Percentiles rank a stretch among this genome's conserved stretches.
These are phyloP conservation scores for Petunia secreta DNA, from an alignment of 257 asterid genomes.

Conservation along the genomic window DNA sequence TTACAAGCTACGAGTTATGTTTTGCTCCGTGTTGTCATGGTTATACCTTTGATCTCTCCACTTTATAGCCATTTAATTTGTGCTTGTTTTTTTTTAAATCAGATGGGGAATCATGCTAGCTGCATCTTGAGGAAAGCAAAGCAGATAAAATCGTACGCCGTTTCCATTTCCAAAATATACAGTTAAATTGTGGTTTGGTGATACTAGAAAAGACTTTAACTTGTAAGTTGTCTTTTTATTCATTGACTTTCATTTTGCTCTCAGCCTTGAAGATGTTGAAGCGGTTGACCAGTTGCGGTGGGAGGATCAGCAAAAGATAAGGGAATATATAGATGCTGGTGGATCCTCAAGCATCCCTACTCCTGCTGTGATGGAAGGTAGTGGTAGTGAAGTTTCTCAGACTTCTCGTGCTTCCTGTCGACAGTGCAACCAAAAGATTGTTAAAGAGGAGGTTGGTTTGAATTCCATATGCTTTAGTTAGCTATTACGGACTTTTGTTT, in stretches of 20 bases:
- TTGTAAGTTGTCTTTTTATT: neutral
- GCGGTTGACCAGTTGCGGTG: constrained; percentile 87
- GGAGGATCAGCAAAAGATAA: constrained; percentile 91
- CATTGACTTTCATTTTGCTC: constrained; percentile 25
- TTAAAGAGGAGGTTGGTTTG: constrained; percentile 74
- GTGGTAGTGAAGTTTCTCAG: constrained; percentile 63
- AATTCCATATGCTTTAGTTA: neutral
- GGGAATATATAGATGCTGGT: constrained; percentile 60
- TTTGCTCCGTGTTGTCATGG: neutral
- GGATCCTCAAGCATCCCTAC: constrained; percentile 42
- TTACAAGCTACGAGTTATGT: neutral
- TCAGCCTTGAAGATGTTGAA: constrained; percentile 85
- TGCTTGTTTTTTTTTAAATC: constrained; percentile 43
- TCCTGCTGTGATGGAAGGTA: constrained; percentile 44
- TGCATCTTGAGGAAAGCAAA: constrained; percentile 76
- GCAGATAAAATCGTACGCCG: constrained; percentile 76
- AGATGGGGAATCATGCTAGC: constrained; percentile 95
- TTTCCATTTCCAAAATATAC: constrained; percentile 17
- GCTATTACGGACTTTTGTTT: neutral
- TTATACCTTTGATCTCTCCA: neutral
- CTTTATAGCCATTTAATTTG: constrained; percentile 4
- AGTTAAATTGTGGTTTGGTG: constrained; percentile 5
- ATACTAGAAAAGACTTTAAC: neutral
- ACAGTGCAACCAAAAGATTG: constrained; percentile 67
- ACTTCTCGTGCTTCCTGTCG: constrained; percentile 88